Conservation (phyloP, 345 rosid species). For the Trapa bicornis region DNA sequence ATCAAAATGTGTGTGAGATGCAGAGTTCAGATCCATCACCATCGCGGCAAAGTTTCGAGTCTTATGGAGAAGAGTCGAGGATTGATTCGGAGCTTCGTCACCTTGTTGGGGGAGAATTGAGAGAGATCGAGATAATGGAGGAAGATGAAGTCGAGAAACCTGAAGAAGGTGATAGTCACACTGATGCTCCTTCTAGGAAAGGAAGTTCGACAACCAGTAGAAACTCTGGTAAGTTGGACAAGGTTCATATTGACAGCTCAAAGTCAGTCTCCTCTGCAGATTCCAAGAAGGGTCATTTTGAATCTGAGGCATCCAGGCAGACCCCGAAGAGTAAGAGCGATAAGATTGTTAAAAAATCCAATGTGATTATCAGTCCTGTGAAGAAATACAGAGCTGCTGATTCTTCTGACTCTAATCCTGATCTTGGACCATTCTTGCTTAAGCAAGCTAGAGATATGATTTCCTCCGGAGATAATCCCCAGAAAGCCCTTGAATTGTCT, state of each 20-base stretch:
- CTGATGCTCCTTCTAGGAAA: constrained; percentile 30
- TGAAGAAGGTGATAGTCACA: constrained; percentile 21
- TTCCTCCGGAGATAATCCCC: constrained; percentile 55
- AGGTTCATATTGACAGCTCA: constrained; percentile 19
- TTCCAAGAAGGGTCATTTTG: constrained; percentile 24
- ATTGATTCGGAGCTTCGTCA: constrained; percentile 69
- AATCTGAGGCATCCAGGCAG: constrained; percentile 23
- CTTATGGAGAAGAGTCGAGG: constrained; percentile 76
- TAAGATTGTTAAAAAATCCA: constrained; percentile 29
- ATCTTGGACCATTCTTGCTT: constrained; percentile 59
- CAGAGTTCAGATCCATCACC: constrained; percentile 80
- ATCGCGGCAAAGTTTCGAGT: constrained; percentile 62
- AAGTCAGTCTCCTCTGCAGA: constrained; percentile 29
- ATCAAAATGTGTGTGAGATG: constrained; percentile 72
- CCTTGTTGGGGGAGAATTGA: constrained; percentile 58
- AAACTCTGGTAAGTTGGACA: constrained; percentile 34
- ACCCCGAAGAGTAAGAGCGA: constrained; percentile 23
- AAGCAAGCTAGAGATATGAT: constrained; percentile 68
- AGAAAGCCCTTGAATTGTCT: constrained; percentile 61
- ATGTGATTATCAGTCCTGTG: constrained; percentile 2
- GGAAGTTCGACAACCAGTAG: constrained; percentile 29
- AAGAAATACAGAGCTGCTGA: constrained; percentile 43
- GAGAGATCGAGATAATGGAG: constrained; percentile 39
- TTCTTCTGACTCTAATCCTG: constrained; percentile 34
- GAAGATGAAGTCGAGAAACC: constrained; percentile 41